A percentile compares a stretch with the other conserved stretches of the same genome.
Evolutionary conservation across 495 filamentous ascomycete genomes (phyloP).

Genomic region (Aspergillus coremiiformis): DNA sequence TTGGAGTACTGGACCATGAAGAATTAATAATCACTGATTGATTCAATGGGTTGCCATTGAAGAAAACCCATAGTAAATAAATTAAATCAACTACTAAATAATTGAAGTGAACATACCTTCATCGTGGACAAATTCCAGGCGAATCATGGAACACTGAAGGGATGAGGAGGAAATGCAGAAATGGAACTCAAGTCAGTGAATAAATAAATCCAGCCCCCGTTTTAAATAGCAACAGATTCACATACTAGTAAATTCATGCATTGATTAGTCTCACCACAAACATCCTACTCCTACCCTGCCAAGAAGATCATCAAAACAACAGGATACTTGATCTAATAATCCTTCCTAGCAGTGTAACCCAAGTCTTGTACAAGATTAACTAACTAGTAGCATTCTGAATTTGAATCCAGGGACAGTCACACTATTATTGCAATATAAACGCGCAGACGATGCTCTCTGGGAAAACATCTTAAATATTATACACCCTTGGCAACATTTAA

Average conservation of each 20-base stretch:
- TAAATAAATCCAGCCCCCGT: neutral
- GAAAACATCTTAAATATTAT: too few species aligned
- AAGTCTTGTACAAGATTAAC: constrained; percentile 6
- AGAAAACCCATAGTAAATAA: too few species aligned
- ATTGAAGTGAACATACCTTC: neutral
- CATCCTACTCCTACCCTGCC: neutral
- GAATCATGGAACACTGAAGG: neutral
- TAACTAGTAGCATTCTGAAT: too few species aligned
- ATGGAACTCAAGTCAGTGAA: neutral
- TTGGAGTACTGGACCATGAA: neutral
- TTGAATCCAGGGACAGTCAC: neutral
- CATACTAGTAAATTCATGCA: too few species aligned
- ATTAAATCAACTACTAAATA: neutral
- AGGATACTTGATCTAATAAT: too few species aligned
- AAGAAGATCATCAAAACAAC: constrained; percentile 3
- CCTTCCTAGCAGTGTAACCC: constrained; percentile 15
- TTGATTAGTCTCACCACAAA: neutral
- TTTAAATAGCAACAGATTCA: neutral
- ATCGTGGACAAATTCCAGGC: neutral
- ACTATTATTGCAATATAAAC: neutral
- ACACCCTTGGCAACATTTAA: too few species aligned
- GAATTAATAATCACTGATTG: neutral
- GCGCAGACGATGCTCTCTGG: neutral
- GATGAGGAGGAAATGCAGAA: neutral
- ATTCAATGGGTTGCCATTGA: too few species aligned